Base-by-base conservation (phyloP, 176 grass and related monocot genomes). In the Oryza glumipatula region DNA sequence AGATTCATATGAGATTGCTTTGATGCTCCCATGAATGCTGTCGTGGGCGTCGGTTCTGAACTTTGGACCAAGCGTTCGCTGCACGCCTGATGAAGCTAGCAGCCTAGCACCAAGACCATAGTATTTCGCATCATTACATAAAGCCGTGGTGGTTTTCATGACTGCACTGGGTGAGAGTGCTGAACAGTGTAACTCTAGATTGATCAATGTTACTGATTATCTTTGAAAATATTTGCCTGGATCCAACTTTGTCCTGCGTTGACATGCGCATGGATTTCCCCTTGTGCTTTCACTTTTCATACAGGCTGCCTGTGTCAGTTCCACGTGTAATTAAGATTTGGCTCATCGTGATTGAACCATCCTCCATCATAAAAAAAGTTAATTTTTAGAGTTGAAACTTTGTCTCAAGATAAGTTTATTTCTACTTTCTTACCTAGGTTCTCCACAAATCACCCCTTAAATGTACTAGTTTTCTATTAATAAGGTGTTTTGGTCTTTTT, bases 81-180 rank as follows among this genome's bases (percentile, higher is more conserved):
- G 19, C 35, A 66, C 39, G 33, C 54, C 23, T 33, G 43, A 30
- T 6, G 2, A 30, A 7, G 22, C 54, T 58, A 58, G 17, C 54
- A 44, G 72, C 68, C 9, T 61, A 16, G 10, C 24, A 35, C 11
- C 11, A 58, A 58, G 19, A 69, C 14, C 26, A 19, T 73, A 11
- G 14, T 82, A 36, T 36, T 36, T 63, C 6, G 21, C 8, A 23
- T 63, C 58, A 1, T 0, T 65, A 9, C 39, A 11, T 15, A 8
- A 33, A 36, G 9, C 41, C 73, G 49, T 51, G 35, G 68, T 22
- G 2, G 15, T 33, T 63, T 63, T 17, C 39, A 46, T 24, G 21
- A 46, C 12, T 80, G 39, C 70, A 72, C 12, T 73, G 28, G 80
- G 21, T 72, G 70, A 48, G 11, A 46, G 54, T n/a, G 58, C 80